Base-by-base conservation (phyloP, 768 basidiomycete genomes). In the Scleroderma bovista region DNA sequence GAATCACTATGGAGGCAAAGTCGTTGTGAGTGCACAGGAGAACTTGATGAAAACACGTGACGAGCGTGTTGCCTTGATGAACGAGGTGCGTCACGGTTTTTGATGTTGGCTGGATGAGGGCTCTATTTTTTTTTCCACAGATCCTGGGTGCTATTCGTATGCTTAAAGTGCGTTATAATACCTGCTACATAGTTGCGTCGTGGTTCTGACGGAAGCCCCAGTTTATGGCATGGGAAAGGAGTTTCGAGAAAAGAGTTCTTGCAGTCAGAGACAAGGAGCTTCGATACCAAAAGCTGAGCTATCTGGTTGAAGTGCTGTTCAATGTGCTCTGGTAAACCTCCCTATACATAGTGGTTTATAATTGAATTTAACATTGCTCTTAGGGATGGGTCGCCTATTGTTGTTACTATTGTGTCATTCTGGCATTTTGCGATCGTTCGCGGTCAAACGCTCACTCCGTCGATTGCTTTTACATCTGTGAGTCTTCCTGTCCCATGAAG, bases 221-320 rank as follows among this genome's bases (percentile, higher is more conserved):
- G 83, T 96, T 94, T 68, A 94, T 95, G 91, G 93, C 91, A 15
- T 85, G 83, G 93, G 93, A 96, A 65, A 82, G 93, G 22, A 90
- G 81, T 61, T 94, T 94, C 57, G 93, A 95, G 67, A 73, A 75
- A 20, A 76, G 75, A 10, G 83, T 93, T 1, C 64, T 86, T 47
- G 80, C 77, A 46, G 73, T 95, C 51, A 79, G 93, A 22, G 81
- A 82, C 38, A 84, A 81, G 56, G 93, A 96, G 65, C 72, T 96
- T 20, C 83, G 82, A 58, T 92, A 81, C 65, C 92, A 93, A 61
- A 83, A 80, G 57, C 66, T 90, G 43, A 96, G 91, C 67, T 97
- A 93, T 66, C 79, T 77, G 38, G 88, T 95, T 46, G 93, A 95
- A 71, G 82, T 84, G 42, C 36, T 76, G 9, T 79, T 78, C 68